Evolutionary conservation across 805 yeast species (phyloP), one percentile per base, ranked within the genome.

Genomic region (Blastobotrys peoriensis): DNA sequence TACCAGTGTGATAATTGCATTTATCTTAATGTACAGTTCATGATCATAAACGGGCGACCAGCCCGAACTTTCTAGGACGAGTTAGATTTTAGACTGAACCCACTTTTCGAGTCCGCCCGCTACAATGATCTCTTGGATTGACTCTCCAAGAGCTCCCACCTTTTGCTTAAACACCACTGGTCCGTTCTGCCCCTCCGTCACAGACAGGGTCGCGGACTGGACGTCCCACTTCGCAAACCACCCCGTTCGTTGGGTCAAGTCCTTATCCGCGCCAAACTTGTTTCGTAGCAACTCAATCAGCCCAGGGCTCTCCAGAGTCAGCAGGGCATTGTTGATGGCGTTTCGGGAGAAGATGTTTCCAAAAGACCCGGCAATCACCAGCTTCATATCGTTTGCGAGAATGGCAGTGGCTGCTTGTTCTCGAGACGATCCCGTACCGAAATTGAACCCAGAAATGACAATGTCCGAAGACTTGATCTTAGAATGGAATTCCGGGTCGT

Each of bases 401-500:
- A 93, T 83, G 18, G 95, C 89, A n/a, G 98, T 93, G 27, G 98
- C 98, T 3, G 99, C 99, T 70, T 93, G 99, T 65, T 93, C 99
- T 69, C 99, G 81, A 20, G 96, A 87, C 5, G 97, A 89, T 38
- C 99, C 98, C 8, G 98, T 93, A 56, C 99, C 99, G 63, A 93
- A 93, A 64, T 93, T 93, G 73, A 70, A 93, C 15, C 99, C 99
- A 45, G 89, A 79, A 38, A 93, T 78, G 45, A 93, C 77, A 55
- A 93, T 88, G 65, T 93, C 99, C 40, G 91, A 87, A 3, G 95
- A 76, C 50, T 79, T 71, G 23, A 94, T 85, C 71, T 87, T 89
- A 23, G 67, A 51, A 46, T 84, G 81, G 65, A 93, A 93, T 53
- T 89, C 95, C 10, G 86, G 63, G 65, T 93, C 99, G 67, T 93